A percentile compares a stretch with the other conserved stretches of the same genome.
Evolutionary conservation across 2,329 filamentous ascomycete species (phyloP).

Genomic region (Epichloe typhina): DNA sequence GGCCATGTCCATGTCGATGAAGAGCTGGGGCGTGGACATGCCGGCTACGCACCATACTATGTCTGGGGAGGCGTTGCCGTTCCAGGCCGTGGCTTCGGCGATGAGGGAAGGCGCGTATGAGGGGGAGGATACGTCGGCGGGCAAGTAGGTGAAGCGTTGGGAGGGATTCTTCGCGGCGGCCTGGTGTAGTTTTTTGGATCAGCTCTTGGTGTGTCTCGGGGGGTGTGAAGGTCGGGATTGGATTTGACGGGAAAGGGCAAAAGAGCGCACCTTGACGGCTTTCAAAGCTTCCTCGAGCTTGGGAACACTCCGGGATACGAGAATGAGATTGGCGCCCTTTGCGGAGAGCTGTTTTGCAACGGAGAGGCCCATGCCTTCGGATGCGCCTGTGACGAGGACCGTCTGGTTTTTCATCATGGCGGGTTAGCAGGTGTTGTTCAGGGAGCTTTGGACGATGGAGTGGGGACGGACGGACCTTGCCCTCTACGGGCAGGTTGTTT

Average conservation of each 20-base stretch:
- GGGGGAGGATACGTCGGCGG: constrained; percentile 62
- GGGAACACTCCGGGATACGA: constrained; percentile 63
- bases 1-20: constrained; percentile 57
- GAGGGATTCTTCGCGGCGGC: constrained; percentile 49
- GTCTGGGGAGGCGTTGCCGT: constrained; percentile 59
- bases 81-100: constrained; percentile 64
- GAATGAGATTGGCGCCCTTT: constrained; percentile 76
- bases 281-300: constrained; percentile 63
- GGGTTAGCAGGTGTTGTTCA: constrained; percentile 2
- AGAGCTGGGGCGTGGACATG: constrained; percentile 58
- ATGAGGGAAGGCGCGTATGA: constrained; percentile 60
- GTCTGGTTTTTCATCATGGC: constrained; percentile 41
- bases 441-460: neutral
- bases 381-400: constrained; percentile 77
- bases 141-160: constrained; percentile 75
- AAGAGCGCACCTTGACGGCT: constrained; percentile 43
- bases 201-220: neutral
- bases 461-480: constrained; percentile 45
- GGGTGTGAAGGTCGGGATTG: no score
- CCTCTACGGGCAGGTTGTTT: constrained; percentile 72
- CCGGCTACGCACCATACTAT: constrained; percentile 89
- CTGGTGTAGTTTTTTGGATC: constrained; percentile 24
- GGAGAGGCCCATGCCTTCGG: constrained; percentile 79
- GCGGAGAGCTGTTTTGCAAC: constrained; percentile 60
- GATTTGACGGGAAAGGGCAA: neutral